Percentiles rank a stretch among this genome's conserved stretches.
Evolutionary conservation across 169 alveolate genomes (phyloP).

Genomic region (Eimeria praecox): DNA sequence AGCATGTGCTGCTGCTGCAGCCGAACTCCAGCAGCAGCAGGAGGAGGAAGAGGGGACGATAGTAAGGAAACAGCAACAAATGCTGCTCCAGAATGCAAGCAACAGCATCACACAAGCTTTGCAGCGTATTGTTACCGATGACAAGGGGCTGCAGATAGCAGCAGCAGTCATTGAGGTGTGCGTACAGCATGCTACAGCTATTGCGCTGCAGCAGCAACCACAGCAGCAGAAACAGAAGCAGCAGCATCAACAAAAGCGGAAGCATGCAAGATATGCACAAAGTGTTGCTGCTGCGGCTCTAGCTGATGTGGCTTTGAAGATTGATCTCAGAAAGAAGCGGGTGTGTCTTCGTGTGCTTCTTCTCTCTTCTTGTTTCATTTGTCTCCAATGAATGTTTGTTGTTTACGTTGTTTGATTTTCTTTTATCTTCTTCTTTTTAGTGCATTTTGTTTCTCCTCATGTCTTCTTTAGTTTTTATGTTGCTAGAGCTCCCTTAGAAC

Average conservation of each 20-base stretch:
- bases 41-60: not conserved
- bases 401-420: not conserved
- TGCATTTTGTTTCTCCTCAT: not conserved
- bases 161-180: constrained; percentile 41
- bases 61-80: not conserved
- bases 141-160: constrained; percentile 58
- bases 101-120: constrained; percentile 17
- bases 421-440: not conserved
- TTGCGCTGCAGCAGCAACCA: constrained; percentile 46
- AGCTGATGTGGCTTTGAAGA: constrained; percentile 28
- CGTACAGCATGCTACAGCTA: constrained; percentile 29
- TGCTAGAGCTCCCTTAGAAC: no score
- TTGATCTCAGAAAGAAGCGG: not conserved
- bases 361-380: not conserved
- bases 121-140: constrained; percentile 8
- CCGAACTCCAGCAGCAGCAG: constrained; percentile 51
- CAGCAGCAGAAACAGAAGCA: constrained; percentile 7
- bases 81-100: constrained; percentile 61
- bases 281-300: constrained; percentile 51
- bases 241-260: not conserved
- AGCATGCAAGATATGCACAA: not conserved
- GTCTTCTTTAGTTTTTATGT: not conserved
- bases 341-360: no score
- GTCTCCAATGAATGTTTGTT: not conserved
- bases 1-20: constrained; percentile 40